Evolutionary conservation across 2,329 filamentous ascomycete genomes (phyloP).

Genomic region (Dothideomycetes sp.): DNA sequence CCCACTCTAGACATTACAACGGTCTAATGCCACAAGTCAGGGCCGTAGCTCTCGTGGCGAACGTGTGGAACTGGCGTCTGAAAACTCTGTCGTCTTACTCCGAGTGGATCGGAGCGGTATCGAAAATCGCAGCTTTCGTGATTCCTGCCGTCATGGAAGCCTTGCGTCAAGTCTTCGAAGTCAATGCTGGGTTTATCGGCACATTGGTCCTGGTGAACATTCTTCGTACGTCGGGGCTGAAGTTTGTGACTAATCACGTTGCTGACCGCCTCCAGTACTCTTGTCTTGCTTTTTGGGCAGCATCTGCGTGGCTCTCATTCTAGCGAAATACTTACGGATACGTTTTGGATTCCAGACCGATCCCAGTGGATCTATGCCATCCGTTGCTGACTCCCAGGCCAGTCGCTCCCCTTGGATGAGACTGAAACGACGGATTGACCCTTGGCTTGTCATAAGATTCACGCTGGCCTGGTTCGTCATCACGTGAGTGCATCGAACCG

Average conservation of each 20-base stretch:
- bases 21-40: background rate
- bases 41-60: constrained; percentile 11
- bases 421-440: constrained; percentile 8
- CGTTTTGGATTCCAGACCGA: constrained; percentile 8
- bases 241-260: background rate
- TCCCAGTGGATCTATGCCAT: constrained; percentile 1
- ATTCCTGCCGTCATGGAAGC: constrained; percentile 8
- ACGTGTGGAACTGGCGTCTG: constrained; percentile 12
- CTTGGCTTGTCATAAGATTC: constrained; percentile 13
- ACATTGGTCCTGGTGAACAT: constrained; percentile 9
- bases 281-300: constrained; percentile 11
- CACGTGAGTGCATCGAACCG: constrained; percentile 1
- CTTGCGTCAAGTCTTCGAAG: constrained; percentile 8
- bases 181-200: constrained; percentile 4
- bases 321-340: constrained; percentile 12
- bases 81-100: constrained; percentile 3
- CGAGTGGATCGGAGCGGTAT: constrained; percentile 2
- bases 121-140: constrained; percentile 9
- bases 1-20: background rate
- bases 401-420: background rate
- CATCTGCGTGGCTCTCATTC: constrained; percentile 11
- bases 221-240: constrained; percentile 7
- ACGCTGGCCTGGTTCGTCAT: constrained; percentile 10
- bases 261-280: constrained; percentile 8
- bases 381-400: background rate